Evolutionary conservation across 23 red algal species (phyloP).

Genomic region (Gracilariopsis chorda): DNA sequence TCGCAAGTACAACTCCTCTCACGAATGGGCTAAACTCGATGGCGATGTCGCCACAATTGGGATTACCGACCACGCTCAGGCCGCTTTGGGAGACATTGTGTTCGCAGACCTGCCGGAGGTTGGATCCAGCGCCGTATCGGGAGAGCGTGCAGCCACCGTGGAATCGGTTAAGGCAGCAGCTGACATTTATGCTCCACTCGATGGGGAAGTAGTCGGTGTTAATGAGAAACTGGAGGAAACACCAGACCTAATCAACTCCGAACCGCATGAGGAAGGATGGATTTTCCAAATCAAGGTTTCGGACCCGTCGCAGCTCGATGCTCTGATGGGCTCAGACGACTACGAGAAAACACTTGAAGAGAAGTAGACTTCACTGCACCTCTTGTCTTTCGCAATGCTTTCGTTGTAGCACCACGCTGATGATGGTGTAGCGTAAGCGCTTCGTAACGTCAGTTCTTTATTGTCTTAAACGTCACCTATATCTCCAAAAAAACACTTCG

Average conservation of each 20-base stretch:
- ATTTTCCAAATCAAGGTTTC: conserved; percentile 81
- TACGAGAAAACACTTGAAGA: conserved; percentile 37
- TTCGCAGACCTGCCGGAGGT: conserved; percentile 86
- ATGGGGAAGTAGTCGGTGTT: conserved; percentile 78
- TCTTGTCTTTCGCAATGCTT: not conserved
- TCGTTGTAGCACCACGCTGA: not conserved
- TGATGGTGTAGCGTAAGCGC: not conserved
- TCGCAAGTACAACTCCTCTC: conserved; percentile 87
- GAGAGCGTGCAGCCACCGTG: conserved; percentile 68
- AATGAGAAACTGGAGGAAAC: conserved; percentile 68
- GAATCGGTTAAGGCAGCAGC: conserved; percentile 96
- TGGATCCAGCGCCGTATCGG: conserved; percentile 45
- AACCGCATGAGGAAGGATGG: conserved; percentile 81
- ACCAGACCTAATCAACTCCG: conserved; percentile 75
- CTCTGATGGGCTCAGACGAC: conserved; percentile 47
- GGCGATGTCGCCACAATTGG: conserved; percentile 86
- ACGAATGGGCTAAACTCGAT: conserved; percentile 94
- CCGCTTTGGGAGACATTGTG: conserved; percentile 92
- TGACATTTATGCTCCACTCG: conserved; percentile 79
- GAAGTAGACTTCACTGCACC: not conserved
- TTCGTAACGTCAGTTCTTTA: not conserved
- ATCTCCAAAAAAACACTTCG: not conserved
- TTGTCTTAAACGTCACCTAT: not conserved
- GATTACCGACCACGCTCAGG: conserved; percentile 90
- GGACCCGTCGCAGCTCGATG: conserved; percentile 60